A percentile compares a stretch with the other conserved stretches of the same genome.
These are phyloP conservation scores for Amanita brunnescens DNA, from an alignment of 768 basidiomycete species.

Conservation along the genomic window DNA sequence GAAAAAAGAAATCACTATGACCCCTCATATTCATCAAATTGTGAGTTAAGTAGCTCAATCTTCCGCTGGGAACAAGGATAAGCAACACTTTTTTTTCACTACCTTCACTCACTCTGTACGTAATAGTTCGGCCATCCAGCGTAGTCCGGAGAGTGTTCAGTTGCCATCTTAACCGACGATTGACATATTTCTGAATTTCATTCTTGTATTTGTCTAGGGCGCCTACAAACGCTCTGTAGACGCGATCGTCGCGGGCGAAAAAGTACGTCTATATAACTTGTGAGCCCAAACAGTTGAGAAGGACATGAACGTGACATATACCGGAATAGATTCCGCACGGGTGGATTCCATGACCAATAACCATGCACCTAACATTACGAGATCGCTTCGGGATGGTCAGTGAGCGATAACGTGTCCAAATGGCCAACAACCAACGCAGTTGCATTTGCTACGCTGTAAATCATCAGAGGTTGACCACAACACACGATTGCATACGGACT, in stretches of 20 bases:
- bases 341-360: slow-evolving; percentile 49
- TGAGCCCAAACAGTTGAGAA: background rate
- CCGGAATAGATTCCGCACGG: slow-evolving; percentile 63
- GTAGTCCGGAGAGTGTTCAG: slow-evolving; percentile 51
- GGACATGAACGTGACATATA: slow-evolving; percentile 23
- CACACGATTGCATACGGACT: slow-evolving; percentile 40
- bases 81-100: background rate
- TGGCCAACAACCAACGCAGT: slow-evolving; percentile 34
- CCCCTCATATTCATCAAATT: slow-evolving; percentile 58
- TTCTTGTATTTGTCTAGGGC: slow-evolving; percentile 33
- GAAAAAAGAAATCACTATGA: slow-evolving; percentile 16
- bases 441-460: slow-evolving; percentile 77
- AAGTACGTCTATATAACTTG: slow-evolving; percentile 56
- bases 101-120: slow-evolving; percentile 47
- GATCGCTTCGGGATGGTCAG: slow-evolving; percentile 35
- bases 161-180: slow-evolving; percentile 62
- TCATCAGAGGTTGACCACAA: background rate
- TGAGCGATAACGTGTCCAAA: background rate
- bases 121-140: slow-evolving; percentile 57
- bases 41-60: slow-evolving; percentile 49
- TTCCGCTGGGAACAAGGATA: slow-evolving; percentile 36
- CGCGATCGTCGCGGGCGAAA: slow-evolving; percentile 89
- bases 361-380: slow-evolving; percentile 81
- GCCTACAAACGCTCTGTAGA: slow-evolving; percentile 62
- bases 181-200: slow-evolving; percentile 39